Conservation (phyloP, 2,329 filamentous ascomycete genomes). For the Colletotrichum melonis region DNA sequence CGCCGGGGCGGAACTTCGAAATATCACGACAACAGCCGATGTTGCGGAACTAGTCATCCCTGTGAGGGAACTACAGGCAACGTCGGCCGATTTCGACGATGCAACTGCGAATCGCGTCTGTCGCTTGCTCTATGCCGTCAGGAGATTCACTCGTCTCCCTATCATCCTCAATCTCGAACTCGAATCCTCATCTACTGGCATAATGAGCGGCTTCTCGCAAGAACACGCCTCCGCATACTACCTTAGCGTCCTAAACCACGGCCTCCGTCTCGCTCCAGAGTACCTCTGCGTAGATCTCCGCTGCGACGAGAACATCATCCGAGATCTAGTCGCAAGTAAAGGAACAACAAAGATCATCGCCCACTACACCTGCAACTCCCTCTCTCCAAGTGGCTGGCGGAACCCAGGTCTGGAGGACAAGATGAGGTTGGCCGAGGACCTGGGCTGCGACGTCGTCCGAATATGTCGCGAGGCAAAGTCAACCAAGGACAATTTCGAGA, state of each 20-base stretch:
- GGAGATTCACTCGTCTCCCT: slow-evolving; percentile 70
- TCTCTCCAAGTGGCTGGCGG: slow-evolving; percentile 62
- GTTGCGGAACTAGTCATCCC: slow-evolving; percentile 70
- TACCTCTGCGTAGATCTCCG: slow-evolving; percentile 72
- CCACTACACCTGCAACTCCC: slow-evolving; percentile 55
- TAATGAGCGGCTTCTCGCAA: slow-evolving; percentile 29
- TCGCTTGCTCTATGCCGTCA: slow-evolving; percentile 66
- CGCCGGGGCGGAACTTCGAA: slow-evolving; percentile 68
- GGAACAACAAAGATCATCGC: slow-evolving; percentile 72
- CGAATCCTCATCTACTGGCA: not conserved
- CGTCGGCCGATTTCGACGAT: slow-evolving; percentile 43
- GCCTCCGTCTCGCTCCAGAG: slow-evolving; percentile 70
- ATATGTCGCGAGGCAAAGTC: slow-evolving; percentile 66
- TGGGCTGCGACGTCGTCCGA: slow-evolving; percentile 72
- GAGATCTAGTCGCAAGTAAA: slow-evolving; percentile 59
- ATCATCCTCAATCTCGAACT: slow-evolving; percentile 64
- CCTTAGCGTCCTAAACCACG: slow-evolving; percentile 67
- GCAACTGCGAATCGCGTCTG: slow-evolving; percentile 61
- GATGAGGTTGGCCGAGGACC: slow-evolving; percentile 66
- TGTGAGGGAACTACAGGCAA: slow-evolving; percentile 37
- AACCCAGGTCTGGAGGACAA: slow-evolving; percentile 63
- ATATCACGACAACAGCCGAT: slow-evolving; percentile 73
- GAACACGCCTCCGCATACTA: slow-evolving; percentile 52
- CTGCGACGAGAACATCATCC: slow-evolving; percentile 62
- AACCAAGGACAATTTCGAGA: slow-evolving; percentile 70